Evolutionary conservation across 306 rosid species (phyloP), one percentile per base, ranked within the genome.

Genomic region (Fagus crenata): DNA sequence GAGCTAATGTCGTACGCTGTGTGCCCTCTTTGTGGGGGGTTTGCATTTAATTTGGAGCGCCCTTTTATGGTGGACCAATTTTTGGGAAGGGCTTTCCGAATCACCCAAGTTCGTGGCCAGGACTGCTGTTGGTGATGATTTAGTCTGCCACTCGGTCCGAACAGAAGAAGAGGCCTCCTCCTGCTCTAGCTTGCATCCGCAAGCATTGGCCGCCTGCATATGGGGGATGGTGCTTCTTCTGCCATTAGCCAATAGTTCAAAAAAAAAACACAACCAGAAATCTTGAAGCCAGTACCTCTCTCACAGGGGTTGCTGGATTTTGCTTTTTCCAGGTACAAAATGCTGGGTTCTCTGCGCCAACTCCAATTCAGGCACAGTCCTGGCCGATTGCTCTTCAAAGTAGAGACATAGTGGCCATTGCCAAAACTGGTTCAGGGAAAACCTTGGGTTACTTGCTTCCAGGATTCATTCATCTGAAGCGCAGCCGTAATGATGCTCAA

Each of bases 1-100:
- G 99, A 92, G 99, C 99, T 90, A 92, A 96, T 96, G 99, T 96
- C 99, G 99, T 96, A 96, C 99, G 90, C 84, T 96, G 97, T 89
- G 96, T 87, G 96, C 97, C 99, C 98, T 90, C 87, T 78, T 86
- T 86, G 86, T 84, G 81, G 87, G 89, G 97, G 98, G 93, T 92
- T 87, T 85, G 90, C 93, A 81, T 87, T 89, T 96, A 81, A 77
- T 91, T 96, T 89, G 98, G 97, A 92, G 99, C 86, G 93, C 91
- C 97, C 97, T 89, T 85, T 35, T 89, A 80, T 69, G 94, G 97
- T 96, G 96, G 98, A 91, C 97, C 91, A 85, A 84, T 80, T 86
- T 82, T 87, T 88, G 88, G 78, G 93, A 89, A 87, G 93, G 99
- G 98, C 96, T 89, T 96, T 92, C 96, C 86, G 86, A 96, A 89